Conservation (phyloP, 192 early-diverging fungal species). For the Mortierella hygrophila region DNA sequence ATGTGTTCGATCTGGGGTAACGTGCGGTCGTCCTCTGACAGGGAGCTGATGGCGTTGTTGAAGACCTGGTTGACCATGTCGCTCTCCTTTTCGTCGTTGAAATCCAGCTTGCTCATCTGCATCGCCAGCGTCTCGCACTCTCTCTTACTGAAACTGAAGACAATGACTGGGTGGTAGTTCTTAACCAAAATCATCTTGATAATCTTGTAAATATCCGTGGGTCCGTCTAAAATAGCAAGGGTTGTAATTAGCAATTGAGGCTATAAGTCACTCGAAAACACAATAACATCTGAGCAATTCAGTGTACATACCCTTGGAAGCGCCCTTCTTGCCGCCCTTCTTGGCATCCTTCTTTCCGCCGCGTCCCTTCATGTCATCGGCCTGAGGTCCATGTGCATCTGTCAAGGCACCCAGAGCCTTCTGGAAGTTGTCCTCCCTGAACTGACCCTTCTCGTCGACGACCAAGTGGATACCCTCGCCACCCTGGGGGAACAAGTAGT, state of each 20-base stretch:
- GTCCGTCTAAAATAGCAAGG: constrained; percentile 45
- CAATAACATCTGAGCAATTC: not conserved
- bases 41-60: constrained; percentile 84
- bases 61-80: constrained; percentile 88
- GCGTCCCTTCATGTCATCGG: constrained; percentile 57
- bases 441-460: constrained; percentile 95
- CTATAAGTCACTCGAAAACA: not conserved
- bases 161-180: constrained; percentile 98
- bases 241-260: not conserved
- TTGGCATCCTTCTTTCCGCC: constrained; percentile 66
- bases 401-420: constrained; percentile 82
- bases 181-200: constrained; percentile 95
- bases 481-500: constrained; percentile 93
- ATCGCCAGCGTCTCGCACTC: constrained; percentile 94
- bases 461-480: constrained; percentile 95
- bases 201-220: constrained; percentile 92
- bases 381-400: constrained; percentile 70
- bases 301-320: constrained; percentile 15
- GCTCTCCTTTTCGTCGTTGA: constrained; percentile 89
- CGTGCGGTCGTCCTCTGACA: constrained; percentile 90
- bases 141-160: constrained; percentile 94
- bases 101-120: constrained; percentile 92
- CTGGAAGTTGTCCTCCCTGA: constrained; percentile 97
- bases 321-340: constrained; percentile 68
- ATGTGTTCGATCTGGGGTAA: constrained; percentile 95